Evolutionary conservation across 805 yeast species (phyloP).

Genomic region (Tetrapisispora phaffii): DNA sequence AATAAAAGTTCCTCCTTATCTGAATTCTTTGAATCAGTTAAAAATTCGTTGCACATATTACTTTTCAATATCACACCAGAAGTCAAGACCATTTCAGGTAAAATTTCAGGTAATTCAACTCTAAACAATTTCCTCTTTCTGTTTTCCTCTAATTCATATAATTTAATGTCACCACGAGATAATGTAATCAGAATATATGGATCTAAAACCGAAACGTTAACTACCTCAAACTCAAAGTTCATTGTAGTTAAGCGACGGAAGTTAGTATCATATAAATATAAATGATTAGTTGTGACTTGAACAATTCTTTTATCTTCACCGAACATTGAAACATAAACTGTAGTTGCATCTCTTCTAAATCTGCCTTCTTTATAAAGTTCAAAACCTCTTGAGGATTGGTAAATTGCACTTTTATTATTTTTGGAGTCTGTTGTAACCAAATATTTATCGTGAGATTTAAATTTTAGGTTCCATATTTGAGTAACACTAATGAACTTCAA

Average conservation of each 20-base stretch:
- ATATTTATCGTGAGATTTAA: conserved; percentile 40
- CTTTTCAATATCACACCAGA: conserved; percentile 56
- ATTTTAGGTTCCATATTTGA: conserved; percentile 61
- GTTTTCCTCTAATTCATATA: conserved; percentile 37
- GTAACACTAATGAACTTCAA: conserved; percentile 63
- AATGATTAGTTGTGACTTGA: conserved; percentile 62
- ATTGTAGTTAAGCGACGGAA: conserved; percentile 46
- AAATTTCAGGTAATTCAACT: conserved; percentile 29
- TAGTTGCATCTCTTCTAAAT: conserved; percentile 52
- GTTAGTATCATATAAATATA: conserved; percentile 51
- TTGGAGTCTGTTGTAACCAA: conserved; percentile 62
- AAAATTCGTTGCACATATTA: conserved; percentile 36
- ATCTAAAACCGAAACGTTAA: conserved; percentile 52
- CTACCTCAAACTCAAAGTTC: conserved; percentile 49
- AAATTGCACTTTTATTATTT: conserved; percentile 57
- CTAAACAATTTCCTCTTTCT: conserved; percentile 30
- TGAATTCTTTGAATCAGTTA: conserved; percentile 17
- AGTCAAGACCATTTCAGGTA: conserved; percentile 47
- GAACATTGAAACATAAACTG: conserved; percentile 58
- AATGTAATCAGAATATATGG: conserved; percentile 55
- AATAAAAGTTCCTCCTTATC: conserved; percentile 35
- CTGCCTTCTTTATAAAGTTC: conserved; percentile 51
- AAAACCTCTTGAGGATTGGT: conserved; percentile 52
- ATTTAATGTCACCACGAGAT: conserved; percentile 60
- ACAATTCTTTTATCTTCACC: conserved; percentile 48